Evolutionary conservation across 129 eudicot genomes (phyloP).

Genomic region (Calendula officinalis): DNA sequence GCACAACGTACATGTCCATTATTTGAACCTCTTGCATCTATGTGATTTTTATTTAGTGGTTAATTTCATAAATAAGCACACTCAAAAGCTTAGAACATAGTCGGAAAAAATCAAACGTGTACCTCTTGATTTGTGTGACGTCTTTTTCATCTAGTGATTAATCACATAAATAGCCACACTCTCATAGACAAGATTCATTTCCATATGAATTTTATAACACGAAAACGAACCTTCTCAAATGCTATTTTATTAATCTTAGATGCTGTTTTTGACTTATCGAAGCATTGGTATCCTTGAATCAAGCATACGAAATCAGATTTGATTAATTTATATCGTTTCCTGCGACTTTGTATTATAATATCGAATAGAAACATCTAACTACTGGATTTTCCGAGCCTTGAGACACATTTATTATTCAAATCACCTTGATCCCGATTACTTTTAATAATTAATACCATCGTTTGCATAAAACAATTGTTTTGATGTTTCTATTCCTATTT

Average conservation of each 20-base stretch:
- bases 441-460: constrained; percentile 42
- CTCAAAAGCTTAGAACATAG: not conserved
- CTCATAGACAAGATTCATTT: constrained; percentile 26
- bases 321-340: constrained; percentile 25
- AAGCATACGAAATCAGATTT: constrained; percentile 31
- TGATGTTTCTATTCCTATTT: constrained; percentile 96
- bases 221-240: constrained; percentile 43
- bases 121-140: constrained; percentile 35
- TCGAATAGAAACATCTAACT: constrained; percentile 72
- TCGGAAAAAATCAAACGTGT: not conserved
- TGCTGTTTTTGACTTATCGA: constrained; percentile 58
- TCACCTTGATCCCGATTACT: constrained; percentile 37
- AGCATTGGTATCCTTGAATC: constrained; percentile 37
- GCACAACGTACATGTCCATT: constrained; percentile 4
- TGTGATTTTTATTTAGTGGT: not conserved
- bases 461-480: constrained; percentile 52
- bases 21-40: not conserved
- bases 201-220: constrained; percentile 24
- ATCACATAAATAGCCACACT: constrained; percentile 37
- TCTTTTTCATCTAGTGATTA: constrained; percentile 51
- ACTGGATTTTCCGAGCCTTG: constrained; percentile 59
- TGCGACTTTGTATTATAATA: constrained; percentile 26
- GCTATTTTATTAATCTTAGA: constrained; percentile 45
- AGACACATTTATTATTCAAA: constrained; percentile 69
- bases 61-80: not conserved